These are phyloP conservation scores for Chloropicon primus DNA, from an alignment of 139 green algal genomes.

Conservation along the genomic window DNA sequence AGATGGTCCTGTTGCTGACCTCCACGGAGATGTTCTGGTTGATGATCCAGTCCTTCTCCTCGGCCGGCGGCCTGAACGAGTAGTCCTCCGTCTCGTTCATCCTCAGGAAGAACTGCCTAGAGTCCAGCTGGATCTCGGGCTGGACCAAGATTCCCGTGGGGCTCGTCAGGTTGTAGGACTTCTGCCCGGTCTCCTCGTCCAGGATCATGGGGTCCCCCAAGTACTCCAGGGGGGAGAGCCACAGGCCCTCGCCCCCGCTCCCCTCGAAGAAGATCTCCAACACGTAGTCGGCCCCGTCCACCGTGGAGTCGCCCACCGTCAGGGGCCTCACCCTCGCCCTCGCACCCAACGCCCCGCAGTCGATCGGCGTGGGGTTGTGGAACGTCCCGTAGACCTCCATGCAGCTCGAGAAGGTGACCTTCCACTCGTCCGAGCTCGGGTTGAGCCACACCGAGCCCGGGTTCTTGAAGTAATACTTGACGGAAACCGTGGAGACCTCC, in stretches of 20 bases:
- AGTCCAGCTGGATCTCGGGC: background rate
- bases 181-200: background rate
- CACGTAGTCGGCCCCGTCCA: background rate
- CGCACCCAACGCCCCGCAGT: background rate
- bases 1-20: background rate
- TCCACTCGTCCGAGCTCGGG: background rate
- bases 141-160: background rate
- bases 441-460: background rate
- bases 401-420: background rate
- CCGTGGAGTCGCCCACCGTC: background rate
- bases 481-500: background rate
- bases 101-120: background rate
- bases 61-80: background rate
- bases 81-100: background rate
- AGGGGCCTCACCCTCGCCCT: background rate
- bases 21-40: background rate
- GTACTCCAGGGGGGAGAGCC: background rate
- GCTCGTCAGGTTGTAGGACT: background rate
- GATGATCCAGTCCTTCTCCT: background rate
- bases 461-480: background rate
- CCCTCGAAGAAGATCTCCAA: background rate
- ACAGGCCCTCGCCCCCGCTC: background rate
- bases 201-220: background rate
- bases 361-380: background rate
- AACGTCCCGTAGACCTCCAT: background rate